Evolutionary conservation across 768 basidiomycete genomes (phyloP).

Genomic region (Boletus reticulatus): DNA sequence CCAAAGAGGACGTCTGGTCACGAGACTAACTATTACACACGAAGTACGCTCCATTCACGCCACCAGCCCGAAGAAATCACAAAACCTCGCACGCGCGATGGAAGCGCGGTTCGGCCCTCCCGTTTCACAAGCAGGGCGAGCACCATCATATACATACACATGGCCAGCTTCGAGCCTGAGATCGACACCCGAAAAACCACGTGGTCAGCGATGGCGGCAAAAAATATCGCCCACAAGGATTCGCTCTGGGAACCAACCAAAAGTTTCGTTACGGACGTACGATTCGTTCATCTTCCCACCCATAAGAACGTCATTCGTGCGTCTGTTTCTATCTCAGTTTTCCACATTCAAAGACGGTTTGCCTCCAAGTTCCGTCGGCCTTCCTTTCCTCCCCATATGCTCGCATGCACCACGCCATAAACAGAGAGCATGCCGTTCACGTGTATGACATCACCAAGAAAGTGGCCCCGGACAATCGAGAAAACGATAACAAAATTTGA

Average conservation of each 20-base stretch:
- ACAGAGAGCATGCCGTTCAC: conserved; percentile 5
- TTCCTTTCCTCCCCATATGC: conserved; percentile 4
- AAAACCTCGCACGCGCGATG: too few relatives aligned
- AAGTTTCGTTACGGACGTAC: too few relatives aligned
- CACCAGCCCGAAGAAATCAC: too few relatives aligned
- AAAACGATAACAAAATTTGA: background rate
- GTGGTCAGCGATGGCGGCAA: background rate
- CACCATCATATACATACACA: too few relatives aligned
- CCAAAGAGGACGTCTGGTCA: too few relatives aligned
- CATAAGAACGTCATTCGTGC: background rate
- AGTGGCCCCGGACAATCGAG: background rate
- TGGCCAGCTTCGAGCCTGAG: too few relatives aligned
- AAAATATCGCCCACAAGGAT: background rate
- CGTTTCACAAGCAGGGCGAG: too few relatives aligned
- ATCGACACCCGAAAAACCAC: too few relatives aligned
- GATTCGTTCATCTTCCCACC: background rate
- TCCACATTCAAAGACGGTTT: background rate
- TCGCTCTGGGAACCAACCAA: too few relatives aligned
- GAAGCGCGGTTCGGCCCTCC: too few relatives aligned
- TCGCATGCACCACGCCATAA: conserved; percentile 7
- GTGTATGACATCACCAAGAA: background rate
- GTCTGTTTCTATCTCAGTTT: background rate
- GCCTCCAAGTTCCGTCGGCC: background rate
- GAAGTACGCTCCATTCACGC: too few relatives aligned
- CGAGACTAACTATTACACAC: too few relatives aligned